Base-by-base conservation (phyloP, 495 filamentous ascomycete species). In the Neurospora pannonica region DNA sequence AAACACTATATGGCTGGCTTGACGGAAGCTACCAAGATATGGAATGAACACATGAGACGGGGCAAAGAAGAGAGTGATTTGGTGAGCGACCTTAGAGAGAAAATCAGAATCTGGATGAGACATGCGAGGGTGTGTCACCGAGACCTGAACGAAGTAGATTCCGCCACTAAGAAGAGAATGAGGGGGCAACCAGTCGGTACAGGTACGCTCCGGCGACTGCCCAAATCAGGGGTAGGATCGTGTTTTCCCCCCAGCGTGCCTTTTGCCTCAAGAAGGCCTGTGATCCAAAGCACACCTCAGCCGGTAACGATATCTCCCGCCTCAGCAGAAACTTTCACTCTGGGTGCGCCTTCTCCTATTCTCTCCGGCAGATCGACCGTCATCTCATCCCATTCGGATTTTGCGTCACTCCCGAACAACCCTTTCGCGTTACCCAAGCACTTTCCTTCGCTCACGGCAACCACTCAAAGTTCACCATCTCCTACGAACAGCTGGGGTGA, bases 41-140 rank as follows among this genome's bases (percentile, higher is more conserved):
- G 78, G 78, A 70, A 78, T 24, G 78, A 78, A 0, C 72, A 79
- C n/a, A 76, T 79, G 75, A 70, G 75, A 39, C 78, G 46, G 37
- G 78, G 71, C 10, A 24, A 17, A 37, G 71, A 40, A 3, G 80
- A 75, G 31, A 71, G 74, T 37, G 70, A 75, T 3, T 46, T 60
- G 11, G 39, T 72, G 9, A 71, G 74, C 2, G 36, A 71, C 39
- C n/a, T 48, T 8, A 48, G 73, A 9, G 74, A 77, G 24, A 67
- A 71, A 11, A 38, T 60, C 28, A 71, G 70, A 15, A 62, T 75
- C 1, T 73, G 75, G 71, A 40, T 73, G 4, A 75, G 43, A 36
- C 75, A 70, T 37, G 77, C 74, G 19, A 43, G 46, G 4, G 77
- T 78, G n/a, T 79, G 75, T 46, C 36, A 39, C 2, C 43, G 31